Evolutionary conservation across 257 asterid genomes (phyloP).

Genomic region (Henckelia pumila): DNA sequence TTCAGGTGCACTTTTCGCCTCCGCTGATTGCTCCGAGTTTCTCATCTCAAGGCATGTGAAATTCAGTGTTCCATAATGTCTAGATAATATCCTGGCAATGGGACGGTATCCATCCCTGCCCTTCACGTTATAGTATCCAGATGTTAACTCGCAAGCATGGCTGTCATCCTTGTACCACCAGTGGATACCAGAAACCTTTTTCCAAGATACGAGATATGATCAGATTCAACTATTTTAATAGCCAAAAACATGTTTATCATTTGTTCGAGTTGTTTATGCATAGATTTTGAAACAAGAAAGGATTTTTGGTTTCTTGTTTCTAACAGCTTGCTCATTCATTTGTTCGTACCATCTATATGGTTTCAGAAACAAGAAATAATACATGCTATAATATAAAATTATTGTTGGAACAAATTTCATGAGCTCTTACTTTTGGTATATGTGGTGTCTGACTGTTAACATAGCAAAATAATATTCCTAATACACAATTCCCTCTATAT

Average conservation of each 20-base stretch:
- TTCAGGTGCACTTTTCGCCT: slow-evolving; percentile 66
- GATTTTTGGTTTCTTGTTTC: not conserved
- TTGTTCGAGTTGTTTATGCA: not conserved
- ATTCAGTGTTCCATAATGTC: slow-evolving; percentile 62
- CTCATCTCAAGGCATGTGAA: slow-evolving; percentile 86
- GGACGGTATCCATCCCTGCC: slow-evolving; percentile 75
- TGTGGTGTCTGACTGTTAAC: too few relatives aligned
- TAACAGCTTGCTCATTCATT: too few relatives aligned
- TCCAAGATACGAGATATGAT: not conserved
- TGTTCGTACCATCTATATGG: too few relatives aligned
- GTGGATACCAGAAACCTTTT: slow-evolving; percentile 71
- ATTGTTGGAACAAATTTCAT: too few relatives aligned
- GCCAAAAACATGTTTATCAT: not conserved
- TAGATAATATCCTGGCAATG: slow-evolving; percentile 59
- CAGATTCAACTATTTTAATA: not conserved
- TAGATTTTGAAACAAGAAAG: not conserved
- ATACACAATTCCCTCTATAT: too few relatives aligned
- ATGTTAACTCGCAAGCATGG: slow-evolving; percentile 82
- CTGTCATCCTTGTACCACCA: slow-evolving; percentile 84
- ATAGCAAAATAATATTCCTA: too few relatives aligned
- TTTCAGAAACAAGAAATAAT: too few relatives aligned
- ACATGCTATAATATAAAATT: too few relatives aligned
- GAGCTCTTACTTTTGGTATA: too few relatives aligned
- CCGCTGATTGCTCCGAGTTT: slow-evolving; percentile 52
- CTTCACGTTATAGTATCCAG: slow-evolving; percentile 59